These are phyloP conservation scores for Sesbania bispinosa DNA, from an alignment of 306 rosid species.

Conservation along the genomic window DNA sequence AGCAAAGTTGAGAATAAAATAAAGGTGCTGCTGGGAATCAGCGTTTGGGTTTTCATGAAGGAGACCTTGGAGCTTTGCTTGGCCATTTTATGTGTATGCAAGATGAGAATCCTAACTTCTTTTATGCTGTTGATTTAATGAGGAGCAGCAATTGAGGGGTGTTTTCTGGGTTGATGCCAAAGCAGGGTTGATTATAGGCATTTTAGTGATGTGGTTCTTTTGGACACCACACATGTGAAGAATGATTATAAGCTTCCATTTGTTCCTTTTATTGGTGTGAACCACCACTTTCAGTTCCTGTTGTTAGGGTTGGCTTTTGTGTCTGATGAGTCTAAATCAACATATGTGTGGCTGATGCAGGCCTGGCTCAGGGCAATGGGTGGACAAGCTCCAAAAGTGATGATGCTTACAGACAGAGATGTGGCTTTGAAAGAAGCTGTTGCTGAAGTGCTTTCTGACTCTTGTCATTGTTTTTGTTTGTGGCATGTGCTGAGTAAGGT, in stretches of 20 bases:
- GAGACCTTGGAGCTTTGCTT: conserved; percentile 54
- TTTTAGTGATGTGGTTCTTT: conserved; percentile 60
- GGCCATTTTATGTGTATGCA: conserved; percentile 57
- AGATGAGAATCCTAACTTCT: conserved; percentile 54
- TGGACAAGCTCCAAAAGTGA: conserved; percentile 57
- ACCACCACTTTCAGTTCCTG: conserved; percentile 68
- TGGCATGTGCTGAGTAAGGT: conserved; percentile 72
- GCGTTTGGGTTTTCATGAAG: conserved; percentile 47
- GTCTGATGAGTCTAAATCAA: conserved; percentile 49
- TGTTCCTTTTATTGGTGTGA: conserved; percentile 69
- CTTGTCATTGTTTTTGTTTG: conserved; percentile 58
- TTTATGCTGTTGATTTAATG: conserved; percentile 59
- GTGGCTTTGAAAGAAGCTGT: conserved; percentile 46
- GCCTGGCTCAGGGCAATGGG: conserved; percentile 77
- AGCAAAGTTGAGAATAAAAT: conserved; percentile 47
- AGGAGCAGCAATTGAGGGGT: conserved; percentile 53
- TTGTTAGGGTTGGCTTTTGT: conserved; percentile 76
- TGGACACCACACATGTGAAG: conserved; percentile 63
- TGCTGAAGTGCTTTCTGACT: conserved; percentile 46
- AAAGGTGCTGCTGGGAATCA: conserved; percentile 16
- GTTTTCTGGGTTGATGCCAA: conserved; percentile 80
- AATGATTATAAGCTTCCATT: conserved; percentile 67
- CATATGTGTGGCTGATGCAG: conserved; percentile 60
- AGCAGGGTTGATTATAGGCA: conserved; percentile 65
- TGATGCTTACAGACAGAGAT: conserved; percentile 64